These are phyloP conservation scores for Trichoderma atroviride DNA, from an alignment of 2,329 filamentous ascomycete species.

Conservation along the genomic window DNA sequence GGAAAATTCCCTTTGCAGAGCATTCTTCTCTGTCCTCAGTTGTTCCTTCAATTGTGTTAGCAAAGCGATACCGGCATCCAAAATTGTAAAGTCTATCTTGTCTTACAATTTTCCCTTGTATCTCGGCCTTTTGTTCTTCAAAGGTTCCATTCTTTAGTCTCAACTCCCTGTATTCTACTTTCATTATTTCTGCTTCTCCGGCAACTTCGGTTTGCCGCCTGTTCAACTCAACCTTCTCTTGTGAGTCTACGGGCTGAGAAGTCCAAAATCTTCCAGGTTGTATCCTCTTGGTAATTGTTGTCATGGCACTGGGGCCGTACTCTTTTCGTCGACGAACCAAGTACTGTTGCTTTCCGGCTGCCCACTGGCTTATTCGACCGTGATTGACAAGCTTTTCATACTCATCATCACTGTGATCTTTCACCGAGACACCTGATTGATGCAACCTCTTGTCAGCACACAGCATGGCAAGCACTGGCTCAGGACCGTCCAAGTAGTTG, in stretches of 20 bases:
- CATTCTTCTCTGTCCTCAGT: conserved; percentile 64
- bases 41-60: conserved; percentile 44
- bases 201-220: conserved; percentile 51
- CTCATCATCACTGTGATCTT: conserved; percentile 66
- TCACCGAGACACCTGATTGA: conserved; percentile 64
- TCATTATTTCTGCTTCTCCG: conserved; percentile 41
- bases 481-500: conserved; percentile 79
- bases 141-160: conserved; percentile 47
- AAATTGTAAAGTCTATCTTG: background rate
- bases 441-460: conserved; percentile 74
- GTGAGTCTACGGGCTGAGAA: conserved; percentile 71
- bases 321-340: conserved; percentile 72
- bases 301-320: conserved; percentile 74
- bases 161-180: conserved; percentile 39
- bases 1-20: conserved; percentile 66
- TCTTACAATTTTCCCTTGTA: conserved; percentile 45
- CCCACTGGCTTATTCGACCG: conserved; percentile 66
- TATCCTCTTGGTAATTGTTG: conserved; percentile 67
- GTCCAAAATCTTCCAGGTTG: conserved; percentile 70
- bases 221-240: conserved; percentile 64
- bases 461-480: conserved; percentile 83
- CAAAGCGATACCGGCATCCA: background rate
- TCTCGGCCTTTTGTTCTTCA: conserved; percentile 46
- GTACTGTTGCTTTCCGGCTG: conserved; percentile 67
- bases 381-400: conserved; percentile 65